phyloP scores from a whole-genome alignment of 1,284 basidiomycete species.

The Gymnopus androsaceus region DNA sequence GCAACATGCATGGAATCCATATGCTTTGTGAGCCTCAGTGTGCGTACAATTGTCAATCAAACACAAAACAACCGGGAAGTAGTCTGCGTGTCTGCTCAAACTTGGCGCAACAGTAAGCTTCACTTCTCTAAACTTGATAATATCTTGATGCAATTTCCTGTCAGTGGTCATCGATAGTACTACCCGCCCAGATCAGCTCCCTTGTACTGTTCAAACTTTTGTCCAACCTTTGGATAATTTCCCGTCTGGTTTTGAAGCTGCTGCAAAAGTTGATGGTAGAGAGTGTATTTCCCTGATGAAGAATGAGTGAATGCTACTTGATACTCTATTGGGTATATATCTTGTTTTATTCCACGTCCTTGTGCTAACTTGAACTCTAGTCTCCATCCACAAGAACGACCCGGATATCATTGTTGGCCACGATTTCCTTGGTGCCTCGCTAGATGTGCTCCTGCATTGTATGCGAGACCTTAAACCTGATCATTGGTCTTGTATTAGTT shows the following conservation, averaged over 20 bases:
- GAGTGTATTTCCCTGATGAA: constrained; percentile 77
- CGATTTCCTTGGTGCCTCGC: constrained; percentile 89
- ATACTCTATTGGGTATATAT: constrained; percentile 76
- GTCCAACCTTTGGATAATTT: constrained; percentile 93
- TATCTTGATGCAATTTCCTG: too few relatives aligned
- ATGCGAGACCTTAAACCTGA: constrained; percentile 90
- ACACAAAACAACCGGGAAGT: too few relatives aligned
- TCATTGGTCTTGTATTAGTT: constrained; percentile 92
- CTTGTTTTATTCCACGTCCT: constrained; percentile 21
- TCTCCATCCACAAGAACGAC: constrained; percentile 83
- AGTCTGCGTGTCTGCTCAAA: too few relatives aligned
- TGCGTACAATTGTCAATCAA: too few relatives aligned
- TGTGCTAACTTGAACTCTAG: constrained; percentile 43
- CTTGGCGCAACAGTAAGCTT: too few relatives aligned
- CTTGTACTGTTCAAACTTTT: constrained; percentile 84
- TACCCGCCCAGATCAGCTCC: constrained; percentile 84
- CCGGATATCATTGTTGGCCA: constrained; percentile 96
- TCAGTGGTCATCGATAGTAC: constrained; percentile 90
- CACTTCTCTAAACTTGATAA: too few relatives aligned
- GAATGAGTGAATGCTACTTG: constrained; percentile 87
- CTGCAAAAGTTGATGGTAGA: constrained; percentile 62
- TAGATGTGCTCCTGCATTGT: constrained; percentile 90
- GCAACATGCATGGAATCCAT: too few relatives aligned
- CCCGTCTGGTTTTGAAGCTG: constrained; percentile 81
- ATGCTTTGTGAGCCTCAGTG: too few relatives aligned